phyloP scores from a whole-genome alignment of 495 filamentous ascomycete species.

The Tetracladium setigerum region DNA sequence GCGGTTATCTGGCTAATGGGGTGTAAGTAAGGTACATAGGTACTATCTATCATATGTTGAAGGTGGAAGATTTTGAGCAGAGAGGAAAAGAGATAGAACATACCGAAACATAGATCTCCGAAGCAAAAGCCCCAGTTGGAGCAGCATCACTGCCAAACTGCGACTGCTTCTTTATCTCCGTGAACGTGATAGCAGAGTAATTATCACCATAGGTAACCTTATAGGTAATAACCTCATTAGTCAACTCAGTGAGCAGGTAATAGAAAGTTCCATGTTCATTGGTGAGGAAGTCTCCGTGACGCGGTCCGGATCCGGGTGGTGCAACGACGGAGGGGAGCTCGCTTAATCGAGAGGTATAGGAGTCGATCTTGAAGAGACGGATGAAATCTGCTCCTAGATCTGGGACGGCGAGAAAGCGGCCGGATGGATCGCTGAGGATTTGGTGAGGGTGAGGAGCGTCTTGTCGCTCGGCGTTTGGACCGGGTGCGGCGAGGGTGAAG shows the following conservation, averaged over 20 bases:
- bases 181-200: constrained; percentile 37
- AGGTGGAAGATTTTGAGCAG: no score
- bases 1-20: constrained; percentile 44
- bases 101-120: constrained; percentile 45
- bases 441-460: constrained; percentile 64
- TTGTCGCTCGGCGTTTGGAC: constrained; percentile 46
- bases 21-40: neutral
- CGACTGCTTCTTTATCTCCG: no score
- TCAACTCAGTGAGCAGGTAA: constrained; percentile 55
- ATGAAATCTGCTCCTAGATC: constrained; percentile 69
- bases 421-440: constrained; percentile 61
- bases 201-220: constrained; percentile 45
- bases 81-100: no score
- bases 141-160: constrained; percentile 35
- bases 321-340: constrained; percentile 25
- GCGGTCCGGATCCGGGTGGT: constrained; percentile 51
- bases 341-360: constrained; percentile 27
- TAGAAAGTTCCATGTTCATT: constrained; percentile 34
- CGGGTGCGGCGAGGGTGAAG: constrained; percentile 42
- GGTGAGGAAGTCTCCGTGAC: constrained; percentile 57
- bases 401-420: constrained; percentile 54
- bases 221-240: constrained; percentile 49
- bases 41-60: no score
- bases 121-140: constrained; percentile 36
- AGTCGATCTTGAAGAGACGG: constrained; percentile 51